Evolutionary conservation across 169 alveolate genomes (phyloP).

Genomic region (Amoebophrya sp.): DNA sequence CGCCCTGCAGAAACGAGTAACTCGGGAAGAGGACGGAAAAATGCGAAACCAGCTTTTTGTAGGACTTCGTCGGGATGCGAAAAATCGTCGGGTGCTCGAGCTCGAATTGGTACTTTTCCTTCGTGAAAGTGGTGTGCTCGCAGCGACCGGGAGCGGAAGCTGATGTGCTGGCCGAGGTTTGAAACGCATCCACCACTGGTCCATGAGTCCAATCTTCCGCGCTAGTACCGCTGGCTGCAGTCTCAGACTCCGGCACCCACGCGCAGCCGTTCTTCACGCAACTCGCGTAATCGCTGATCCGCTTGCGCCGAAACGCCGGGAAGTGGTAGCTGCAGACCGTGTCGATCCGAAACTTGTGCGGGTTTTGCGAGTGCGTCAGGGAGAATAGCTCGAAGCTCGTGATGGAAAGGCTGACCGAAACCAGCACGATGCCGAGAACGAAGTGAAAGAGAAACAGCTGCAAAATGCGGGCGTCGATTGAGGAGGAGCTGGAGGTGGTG

Average conservation of each 20-base stretch:
- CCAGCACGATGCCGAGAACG: not conserved
- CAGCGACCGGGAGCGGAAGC: too few species aligned
- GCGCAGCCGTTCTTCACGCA: too few species aligned
- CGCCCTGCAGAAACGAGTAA: not conserved
- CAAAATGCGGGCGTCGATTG: not conserved
- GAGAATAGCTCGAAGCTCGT: not conserved
- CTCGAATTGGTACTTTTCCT: not conserved
- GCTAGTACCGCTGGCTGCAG: too few species aligned
- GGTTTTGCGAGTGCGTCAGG: not conserved
- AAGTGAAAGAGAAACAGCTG: not conserved
- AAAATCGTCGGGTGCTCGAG: not conserved
- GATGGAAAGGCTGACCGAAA: not conserved
- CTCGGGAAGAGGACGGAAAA: not conserved
- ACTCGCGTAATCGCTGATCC: too few species aligned
- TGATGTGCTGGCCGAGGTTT: too few species aligned
- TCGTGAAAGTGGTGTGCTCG: not conserved
- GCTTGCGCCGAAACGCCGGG: not conserved
- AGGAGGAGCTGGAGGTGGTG: too few species aligned
- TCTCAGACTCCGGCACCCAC: too few species aligned
- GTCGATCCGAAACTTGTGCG: not conserved
- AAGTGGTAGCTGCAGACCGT: not conserved
- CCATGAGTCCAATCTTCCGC: too few species aligned
- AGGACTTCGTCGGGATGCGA: too few species aligned
- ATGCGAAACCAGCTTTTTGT: too few species aligned
- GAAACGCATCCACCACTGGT: too few species aligned